Evolutionary conservation across 371 early-diverging fungal genomes (phyloP).

Genomic region (Mycotypha africana): DNA sequence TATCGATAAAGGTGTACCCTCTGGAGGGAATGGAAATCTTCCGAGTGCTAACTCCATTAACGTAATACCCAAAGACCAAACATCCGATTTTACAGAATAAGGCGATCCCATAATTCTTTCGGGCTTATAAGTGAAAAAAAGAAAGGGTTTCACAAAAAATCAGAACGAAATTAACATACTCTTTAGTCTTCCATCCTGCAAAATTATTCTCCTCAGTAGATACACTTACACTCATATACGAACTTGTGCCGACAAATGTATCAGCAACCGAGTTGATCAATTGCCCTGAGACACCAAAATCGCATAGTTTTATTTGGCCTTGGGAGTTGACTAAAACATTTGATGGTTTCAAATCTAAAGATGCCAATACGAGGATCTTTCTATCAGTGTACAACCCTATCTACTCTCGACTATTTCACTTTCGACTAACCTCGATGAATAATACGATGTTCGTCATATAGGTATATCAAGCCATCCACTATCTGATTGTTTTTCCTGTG

Average conservation of each 20-base stretch:
- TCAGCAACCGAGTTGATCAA: constrained; percentile 80
- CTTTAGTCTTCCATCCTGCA: too few relatives aligned
- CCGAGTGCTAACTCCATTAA: constrained; percentile 90
- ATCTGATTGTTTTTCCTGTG: constrained; percentile 29
- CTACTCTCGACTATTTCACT: too few relatives aligned
- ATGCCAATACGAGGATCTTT: background rate
- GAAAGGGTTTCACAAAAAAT: background rate
- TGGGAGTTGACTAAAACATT: constrained; percentile 76
- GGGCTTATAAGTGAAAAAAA: constrained; percentile 55
- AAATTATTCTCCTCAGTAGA: background rate
- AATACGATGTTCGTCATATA: constrained; percentile 80
- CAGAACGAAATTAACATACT: background rate
- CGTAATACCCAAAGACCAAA: constrained; percentile 94
- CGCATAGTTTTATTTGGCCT: constrained; percentile 86
- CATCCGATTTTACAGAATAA: constrained; percentile 91
- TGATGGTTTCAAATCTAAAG: constrained; percentile 72
- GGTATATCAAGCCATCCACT: constrained; percentile 74
- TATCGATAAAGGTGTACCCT: constrained; percentile 69
- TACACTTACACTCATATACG: constrained; percentile 84
- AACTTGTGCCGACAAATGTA: constrained; percentile 87
- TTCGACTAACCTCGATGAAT: constrained; percentile 76
- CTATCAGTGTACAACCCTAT: background rate
- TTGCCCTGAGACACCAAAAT: constrained; percentile 87
- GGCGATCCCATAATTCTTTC: constrained; percentile 92
- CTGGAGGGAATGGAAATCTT: constrained; percentile 85